These are phyloP conservation scores for Coelastrella sp. DNA, from an alignment of 139 green algal species.

Conservation along the genomic window DNA sequence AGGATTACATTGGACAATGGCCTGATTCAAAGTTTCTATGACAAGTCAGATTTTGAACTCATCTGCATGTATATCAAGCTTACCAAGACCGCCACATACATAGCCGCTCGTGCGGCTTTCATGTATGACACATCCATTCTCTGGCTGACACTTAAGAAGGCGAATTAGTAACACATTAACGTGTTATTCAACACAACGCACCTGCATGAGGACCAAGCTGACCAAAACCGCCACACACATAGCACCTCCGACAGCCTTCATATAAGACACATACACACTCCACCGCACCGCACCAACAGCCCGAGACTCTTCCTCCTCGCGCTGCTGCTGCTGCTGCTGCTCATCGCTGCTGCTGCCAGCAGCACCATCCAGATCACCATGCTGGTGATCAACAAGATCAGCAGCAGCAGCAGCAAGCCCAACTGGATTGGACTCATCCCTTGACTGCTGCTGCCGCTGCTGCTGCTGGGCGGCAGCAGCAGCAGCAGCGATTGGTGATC, in stretches of 20 bases:
- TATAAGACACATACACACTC: slow-evolving; percentile 71
- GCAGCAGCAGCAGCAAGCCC: neutral
- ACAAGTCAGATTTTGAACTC: too few relatives aligned
- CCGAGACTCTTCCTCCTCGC: slow-evolving; percentile 41
- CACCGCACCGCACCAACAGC: slow-evolving; percentile 66
- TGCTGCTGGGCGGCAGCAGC: neutral
- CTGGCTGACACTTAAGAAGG: too few relatives aligned
- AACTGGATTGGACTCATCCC: too few relatives aligned
- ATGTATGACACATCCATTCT: too few relatives aligned
- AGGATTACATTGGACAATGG: too few relatives aligned
- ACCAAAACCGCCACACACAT: slow-evolving; percentile 63
- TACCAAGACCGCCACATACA: neutral
- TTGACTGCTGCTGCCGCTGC: neutral
- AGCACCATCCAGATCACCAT: neutral
- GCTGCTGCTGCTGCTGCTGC: slow-evolving; percentile 43
- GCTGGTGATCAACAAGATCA: neutral
- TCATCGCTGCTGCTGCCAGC: slow-evolving; percentile 7
- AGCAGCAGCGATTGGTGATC: neutral
- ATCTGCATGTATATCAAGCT: neutral
- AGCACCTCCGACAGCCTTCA: slow-evolving; percentile 56
- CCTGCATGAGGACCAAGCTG: slow-evolving; percentile 83
- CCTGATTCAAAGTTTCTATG: too few relatives aligned
- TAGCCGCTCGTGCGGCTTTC: neutral
- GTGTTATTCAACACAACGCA: neutral
- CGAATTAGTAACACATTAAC: neutral